Conservation (phyloP, 495 filamentous ascomycete genomes). For the Coniosporium apollinis region DNA sequence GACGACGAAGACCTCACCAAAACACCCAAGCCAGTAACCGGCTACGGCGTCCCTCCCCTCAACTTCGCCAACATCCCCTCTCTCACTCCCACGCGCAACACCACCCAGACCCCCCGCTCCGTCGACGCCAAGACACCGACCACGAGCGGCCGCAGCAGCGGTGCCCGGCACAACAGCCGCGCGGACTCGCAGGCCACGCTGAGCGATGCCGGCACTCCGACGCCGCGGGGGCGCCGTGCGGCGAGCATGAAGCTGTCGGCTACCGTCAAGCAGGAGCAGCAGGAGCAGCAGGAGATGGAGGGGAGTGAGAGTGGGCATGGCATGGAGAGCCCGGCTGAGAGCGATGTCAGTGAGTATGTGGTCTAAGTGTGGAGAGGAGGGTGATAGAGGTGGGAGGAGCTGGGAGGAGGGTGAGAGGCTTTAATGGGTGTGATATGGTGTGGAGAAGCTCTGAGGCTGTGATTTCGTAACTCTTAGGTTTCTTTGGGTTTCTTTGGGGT, state of each 20-base stretch:
- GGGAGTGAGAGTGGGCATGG: no score
- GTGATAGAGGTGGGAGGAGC: background rate
- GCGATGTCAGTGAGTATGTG: background rate
- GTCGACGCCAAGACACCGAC: background rate
- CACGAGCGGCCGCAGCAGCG: background rate
- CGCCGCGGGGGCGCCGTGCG: no score
- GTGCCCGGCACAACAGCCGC: background rate
- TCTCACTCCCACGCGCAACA: background rate
- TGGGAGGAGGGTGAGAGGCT: background rate
- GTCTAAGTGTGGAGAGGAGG: background rate
- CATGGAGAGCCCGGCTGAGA: background rate
- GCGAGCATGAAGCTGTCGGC: no score
- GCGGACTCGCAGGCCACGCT: no score
- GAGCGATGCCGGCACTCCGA: no score
- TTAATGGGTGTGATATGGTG: constrained; percentile 1
- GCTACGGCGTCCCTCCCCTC: background rate
- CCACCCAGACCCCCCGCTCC: background rate
- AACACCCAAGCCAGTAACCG: background rate
- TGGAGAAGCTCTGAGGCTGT: background rate
- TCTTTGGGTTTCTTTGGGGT: background rate
- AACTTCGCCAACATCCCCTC: background rate
- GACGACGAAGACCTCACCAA: background rate
- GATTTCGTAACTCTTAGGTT: background rate
- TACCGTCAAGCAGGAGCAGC: no score
- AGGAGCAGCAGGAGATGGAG: no score